Evolutionary conservation across 164 flowering plant genomes (phyloP), one percentile per base, ranked within the genome.

Genomic region (Aristolochia fimbriata): DNA sequence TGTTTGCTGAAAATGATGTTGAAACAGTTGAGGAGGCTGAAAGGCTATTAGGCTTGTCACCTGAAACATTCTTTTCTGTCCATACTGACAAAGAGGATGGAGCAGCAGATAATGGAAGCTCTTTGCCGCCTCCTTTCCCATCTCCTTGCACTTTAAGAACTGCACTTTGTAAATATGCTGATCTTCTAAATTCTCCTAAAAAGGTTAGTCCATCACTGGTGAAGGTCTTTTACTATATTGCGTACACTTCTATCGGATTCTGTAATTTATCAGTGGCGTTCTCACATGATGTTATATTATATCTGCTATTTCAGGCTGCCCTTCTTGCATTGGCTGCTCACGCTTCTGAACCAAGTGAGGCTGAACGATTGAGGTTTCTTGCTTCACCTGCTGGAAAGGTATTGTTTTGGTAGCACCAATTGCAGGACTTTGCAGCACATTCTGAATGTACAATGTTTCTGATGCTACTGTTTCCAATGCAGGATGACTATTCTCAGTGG

Each of bases 331-430:
- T 94, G 63, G 99, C 97, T 19, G 83, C 96, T 71, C 80, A 91
- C 80, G 96, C 99, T 61, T 83, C 96, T 73, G 87, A 88, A 68
- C 80, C 84, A 27, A 76, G 71, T 75, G 99, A 94, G 72, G 97
- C 93, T 66, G 97, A 88, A 16, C 76, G 87, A 57, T 65, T 94
- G 54, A 85, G 74, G 69, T 74, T 75, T 75, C 93, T 91, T 62
- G 94, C 99, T 55, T 94, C 99, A 41, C 91, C 99, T 65, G 85
- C 84, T 78, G 97, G 99, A 67, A 94, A 94, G 97, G 99, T 94
- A 52, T 49, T 31, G 65, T 20, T 30, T 31, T 24, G 33, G 12
- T 11, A n/a, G 17, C 33, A 0, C 37, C 20, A 15, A 0, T 37
- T 52, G 58, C 41, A 22, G 12, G 46, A 27, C 22, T 47, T 21